Evolutionary conservation across 2,329 filamentous ascomycete genomes (phyloP).

Genomic region (Xylaria arbuscula): DNA sequence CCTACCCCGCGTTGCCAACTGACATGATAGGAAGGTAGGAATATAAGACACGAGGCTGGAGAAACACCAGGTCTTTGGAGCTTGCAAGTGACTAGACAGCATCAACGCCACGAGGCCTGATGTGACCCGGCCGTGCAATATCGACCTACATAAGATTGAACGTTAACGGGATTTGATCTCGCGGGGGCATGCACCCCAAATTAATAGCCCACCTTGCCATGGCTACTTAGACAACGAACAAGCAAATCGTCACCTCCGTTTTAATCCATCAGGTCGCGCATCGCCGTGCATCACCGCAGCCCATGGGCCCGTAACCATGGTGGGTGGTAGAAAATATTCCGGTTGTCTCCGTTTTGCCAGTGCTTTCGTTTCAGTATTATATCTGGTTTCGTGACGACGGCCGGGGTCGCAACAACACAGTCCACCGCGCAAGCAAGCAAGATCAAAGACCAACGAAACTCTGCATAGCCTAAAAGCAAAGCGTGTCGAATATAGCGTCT

Average conservation of each 20-base stretch:
- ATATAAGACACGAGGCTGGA: slow-evolving; percentile 17
- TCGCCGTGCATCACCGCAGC: not conserved
- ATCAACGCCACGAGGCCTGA: slow-evolving; percentile 16
- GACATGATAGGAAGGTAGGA: not conserved
- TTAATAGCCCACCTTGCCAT: slow-evolving; percentile 16
- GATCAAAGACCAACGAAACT: not conserved
- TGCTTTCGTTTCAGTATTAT: not conserved
- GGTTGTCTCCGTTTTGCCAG: not conserved
- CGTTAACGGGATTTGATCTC: not conserved
- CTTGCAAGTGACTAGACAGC: slow-evolving; percentile 13
- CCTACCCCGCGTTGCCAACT: slow-evolving; percentile 16
- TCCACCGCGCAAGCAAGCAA: not conserved
- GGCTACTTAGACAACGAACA: not conserved
- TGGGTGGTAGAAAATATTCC: slow-evolving; percentile 1
- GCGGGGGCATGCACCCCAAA: slow-evolving; percentile 16
- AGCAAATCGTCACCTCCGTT: not conserved
- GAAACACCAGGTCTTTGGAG: slow-evolving; percentile 6
- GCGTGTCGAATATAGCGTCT: slow-evolving; percentile 7
- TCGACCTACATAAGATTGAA: not conserved
- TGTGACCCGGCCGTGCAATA: not conserved
- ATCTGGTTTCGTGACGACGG: slow-evolving; percentile 1
- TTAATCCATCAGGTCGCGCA: slow-evolving; percentile 2
- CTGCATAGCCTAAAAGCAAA: slow-evolving; percentile 12
- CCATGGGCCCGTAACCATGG: not conserved
- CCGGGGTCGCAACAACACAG: not conserved